phyloP scores from a whole-genome alignment of 768 basidiomycete genomes.

The Asterophora lycoperdoides region DNA sequence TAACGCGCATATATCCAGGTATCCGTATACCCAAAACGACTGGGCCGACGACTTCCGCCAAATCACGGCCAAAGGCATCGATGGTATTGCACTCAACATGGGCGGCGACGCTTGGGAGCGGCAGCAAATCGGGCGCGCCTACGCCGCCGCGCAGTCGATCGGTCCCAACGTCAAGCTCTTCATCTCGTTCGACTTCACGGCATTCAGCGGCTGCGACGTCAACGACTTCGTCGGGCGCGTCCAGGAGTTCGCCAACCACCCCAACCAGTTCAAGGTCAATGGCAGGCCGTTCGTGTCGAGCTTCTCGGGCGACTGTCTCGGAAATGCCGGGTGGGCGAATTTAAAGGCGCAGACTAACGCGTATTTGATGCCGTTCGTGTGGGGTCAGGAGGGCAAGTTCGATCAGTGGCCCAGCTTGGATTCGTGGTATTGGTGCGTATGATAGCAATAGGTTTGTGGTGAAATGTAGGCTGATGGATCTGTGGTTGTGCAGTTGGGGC shows the following conservation, averaged over 20 bases:
- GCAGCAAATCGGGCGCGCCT: conserved; percentile 44
- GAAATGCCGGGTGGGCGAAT: conserved; percentile 42
- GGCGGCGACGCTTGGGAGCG: conserved; percentile 52
- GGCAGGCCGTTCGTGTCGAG: conserved; percentile 57
- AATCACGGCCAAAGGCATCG: conserved; percentile 42
- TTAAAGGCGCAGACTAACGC: conserved; percentile 44
- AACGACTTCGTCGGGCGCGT: conserved; percentile 39
- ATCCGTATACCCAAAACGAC: conserved; percentile 33
- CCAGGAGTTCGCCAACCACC: conserved; percentile 43
- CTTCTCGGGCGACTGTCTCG: conserved; percentile 58
- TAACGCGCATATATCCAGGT: conserved; percentile 24
- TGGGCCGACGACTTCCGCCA: conserved; percentile 41
- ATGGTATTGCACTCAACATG: conserved; percentile 63
- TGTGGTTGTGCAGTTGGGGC: conserved; percentile 41
- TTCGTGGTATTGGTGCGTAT: conserved; percentile 47
- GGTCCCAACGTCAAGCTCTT: conserved; percentile 48
- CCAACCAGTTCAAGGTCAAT: conserved; percentile 51
- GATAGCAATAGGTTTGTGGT: no score
- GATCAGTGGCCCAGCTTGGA: conserved; percentile 45
- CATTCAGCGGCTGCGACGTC: conserved; percentile 41
- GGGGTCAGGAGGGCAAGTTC: conserved; percentile 45
- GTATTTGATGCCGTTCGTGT: conserved; percentile 53
- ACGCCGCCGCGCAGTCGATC: conserved; percentile 42
- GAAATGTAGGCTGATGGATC: not conserved
- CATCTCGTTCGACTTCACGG: conserved; percentile 53